phyloP scores from a whole-genome alignment of 768 basidiomycete genomes.

The Suillus subluteus region DNA sequence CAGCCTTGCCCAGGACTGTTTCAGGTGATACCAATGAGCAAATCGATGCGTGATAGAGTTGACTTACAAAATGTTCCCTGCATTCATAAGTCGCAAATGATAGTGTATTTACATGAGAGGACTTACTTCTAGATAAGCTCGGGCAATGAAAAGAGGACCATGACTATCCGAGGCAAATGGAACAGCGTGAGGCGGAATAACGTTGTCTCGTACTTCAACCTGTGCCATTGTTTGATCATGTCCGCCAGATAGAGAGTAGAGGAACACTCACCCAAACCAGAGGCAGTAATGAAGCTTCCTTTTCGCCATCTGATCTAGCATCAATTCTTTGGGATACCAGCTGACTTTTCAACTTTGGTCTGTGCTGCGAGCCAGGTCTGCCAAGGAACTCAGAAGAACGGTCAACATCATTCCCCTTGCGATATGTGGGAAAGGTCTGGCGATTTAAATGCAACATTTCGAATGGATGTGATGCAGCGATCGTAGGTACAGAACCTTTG shows the following conservation, averaged over 20 bases:
- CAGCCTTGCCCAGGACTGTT: slow-evolving; percentile 30
- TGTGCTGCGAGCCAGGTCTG: not conserved
- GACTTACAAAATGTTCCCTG: slow-evolving; percentile 32
- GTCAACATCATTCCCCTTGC: not conserved
- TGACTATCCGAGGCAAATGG: slow-evolving; percentile 27
- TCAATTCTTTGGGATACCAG: not conserved
- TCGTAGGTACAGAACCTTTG: not conserved
- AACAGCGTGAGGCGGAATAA: slow-evolving; percentile 34
- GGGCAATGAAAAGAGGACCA: slow-evolving; percentile 33
- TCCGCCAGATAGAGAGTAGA: not conserved
- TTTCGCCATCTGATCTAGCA: not conserved
- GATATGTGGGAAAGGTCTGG: not conserved
- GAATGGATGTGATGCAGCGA: not conserved
- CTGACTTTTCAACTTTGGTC: not conserved
- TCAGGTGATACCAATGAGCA: not conserved
- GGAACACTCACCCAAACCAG: slow-evolving; percentile 26
- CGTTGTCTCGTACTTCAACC: slow-evolving; percentile 32
- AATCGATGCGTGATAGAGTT: not conserved
- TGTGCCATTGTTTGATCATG: slow-evolving; percentile 2
- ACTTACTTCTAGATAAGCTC: slow-evolving; percentile 28
- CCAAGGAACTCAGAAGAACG: not conserved
- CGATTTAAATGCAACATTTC: not conserved
- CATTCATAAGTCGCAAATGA: not conserved
- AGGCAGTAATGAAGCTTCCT: slow-evolving; percentile 26
- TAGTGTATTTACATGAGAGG: not conserved